Evolutionary conservation across 768 basidiomycete species (phyloP).

Genomic region (Postia placenta): DNA sequence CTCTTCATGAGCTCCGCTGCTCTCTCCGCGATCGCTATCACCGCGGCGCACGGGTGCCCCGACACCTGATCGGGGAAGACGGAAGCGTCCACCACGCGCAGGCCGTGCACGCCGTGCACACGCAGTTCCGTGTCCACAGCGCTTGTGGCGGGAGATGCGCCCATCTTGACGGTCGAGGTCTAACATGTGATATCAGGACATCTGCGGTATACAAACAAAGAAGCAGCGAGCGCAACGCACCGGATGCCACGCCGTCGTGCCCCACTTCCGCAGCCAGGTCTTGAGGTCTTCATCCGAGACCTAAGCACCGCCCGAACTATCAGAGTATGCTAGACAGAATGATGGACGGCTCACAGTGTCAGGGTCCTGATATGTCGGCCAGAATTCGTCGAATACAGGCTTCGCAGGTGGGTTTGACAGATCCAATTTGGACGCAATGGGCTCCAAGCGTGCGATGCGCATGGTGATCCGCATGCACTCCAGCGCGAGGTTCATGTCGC

Average conservation of each 20-base stretch:
- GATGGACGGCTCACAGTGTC: constrained; percentile 11
- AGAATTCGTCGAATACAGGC: constrained; percentile 6
- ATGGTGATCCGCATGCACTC: constrained; percentile 6
- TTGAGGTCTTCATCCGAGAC: constrained; percentile 15
- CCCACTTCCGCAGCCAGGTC: constrained; percentile 10
- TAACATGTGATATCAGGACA: too few species aligned
- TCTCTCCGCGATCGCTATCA: constrained; percentile 6
- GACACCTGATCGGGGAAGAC: constrained; percentile 9
- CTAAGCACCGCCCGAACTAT: too few species aligned
- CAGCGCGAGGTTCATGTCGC: constrained; percentile 9
- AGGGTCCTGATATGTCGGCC: constrained; percentile 10
- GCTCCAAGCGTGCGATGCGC: constrained; percentile 7
- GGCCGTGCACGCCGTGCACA: constrained; percentile 29
- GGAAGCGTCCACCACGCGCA: constrained; percentile 35
- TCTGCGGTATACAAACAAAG: too few species aligned
- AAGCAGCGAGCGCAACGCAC: neutral
- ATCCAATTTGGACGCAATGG: constrained; percentile 7
- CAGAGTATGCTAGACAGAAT: too few species aligned
- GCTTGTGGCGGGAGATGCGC: neutral
- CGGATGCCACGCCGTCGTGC: constrained; percentile 18
- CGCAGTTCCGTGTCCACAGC: constrained; percentile 24
- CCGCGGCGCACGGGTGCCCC: constrained; percentile 2
- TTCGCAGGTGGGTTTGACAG: neutral
- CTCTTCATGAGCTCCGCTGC: constrained; percentile 7
- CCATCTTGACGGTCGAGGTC: constrained; percentile 14